Conservation (phyloP, 306 rosid species). For the Sindora glabra region DNA sequence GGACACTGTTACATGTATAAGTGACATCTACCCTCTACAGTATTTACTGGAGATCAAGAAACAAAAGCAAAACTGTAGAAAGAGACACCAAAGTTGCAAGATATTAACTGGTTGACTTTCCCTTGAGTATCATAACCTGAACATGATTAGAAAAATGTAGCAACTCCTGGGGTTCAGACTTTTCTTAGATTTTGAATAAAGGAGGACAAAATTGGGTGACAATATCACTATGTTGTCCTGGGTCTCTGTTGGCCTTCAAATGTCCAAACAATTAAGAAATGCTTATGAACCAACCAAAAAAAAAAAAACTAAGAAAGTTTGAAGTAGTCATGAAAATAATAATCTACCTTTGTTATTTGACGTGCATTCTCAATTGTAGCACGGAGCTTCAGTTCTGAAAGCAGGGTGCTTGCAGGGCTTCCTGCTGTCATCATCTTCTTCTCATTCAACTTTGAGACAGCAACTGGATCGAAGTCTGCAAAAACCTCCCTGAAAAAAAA, state of each 20-base stretch:
- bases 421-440: slow-evolving; percentile 59
- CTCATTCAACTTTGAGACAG: slow-evolving; percentile 56
- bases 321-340: slow-evolving; percentile 18
- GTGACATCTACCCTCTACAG: no score
- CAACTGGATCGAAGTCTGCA: slow-evolving; percentile 61
- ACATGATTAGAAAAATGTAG: not conserved
- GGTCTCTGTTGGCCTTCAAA: no score
- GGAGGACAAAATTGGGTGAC: not conserved
- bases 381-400: slow-evolving; percentile 61
- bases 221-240: not conserved
- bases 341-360: slow-evolving; percentile 58
- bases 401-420: slow-evolving; percentile 48
- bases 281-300: not conserved
- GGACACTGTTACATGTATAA: slow-evolving; percentile 4
- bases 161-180: not conserved
- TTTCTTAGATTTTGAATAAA: not conserved
- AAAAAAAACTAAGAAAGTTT: not conserved
- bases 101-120: not conserved
- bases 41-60: no score
- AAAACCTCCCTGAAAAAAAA: slow-evolving; percentile 72
- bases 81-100: not conserved
- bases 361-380: slow-evolving; percentile 61
- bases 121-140: not conserved
- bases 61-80: not conserved
- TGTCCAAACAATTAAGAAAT: no score